A percentile compares a stretch with the other conserved stretches of the same genome.
phyloP scores from a whole-genome alignment of 2,329 filamentous ascomycete genomes.

The Emergomyces pasteurianus region DNA sequence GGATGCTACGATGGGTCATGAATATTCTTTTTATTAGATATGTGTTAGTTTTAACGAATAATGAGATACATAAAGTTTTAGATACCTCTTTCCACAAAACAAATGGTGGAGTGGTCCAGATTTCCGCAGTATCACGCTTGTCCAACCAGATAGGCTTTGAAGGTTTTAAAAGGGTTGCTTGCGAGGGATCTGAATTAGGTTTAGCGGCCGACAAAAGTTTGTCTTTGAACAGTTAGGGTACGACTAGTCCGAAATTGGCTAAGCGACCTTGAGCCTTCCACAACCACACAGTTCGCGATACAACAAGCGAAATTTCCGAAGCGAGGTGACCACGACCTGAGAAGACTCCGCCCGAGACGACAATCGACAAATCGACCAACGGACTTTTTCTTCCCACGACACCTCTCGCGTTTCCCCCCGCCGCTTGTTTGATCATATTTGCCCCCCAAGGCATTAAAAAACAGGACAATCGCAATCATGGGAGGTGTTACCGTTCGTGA shows the following conservation, averaged over 20 bases:
- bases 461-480: slow-evolving; percentile 44
- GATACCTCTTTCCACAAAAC: too few relatives aligned
- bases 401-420: slow-evolving; percentile 19
- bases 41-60: neutral
- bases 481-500: slow-evolving; percentile 56
- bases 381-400: slow-evolving; percentile 16
- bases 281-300: slow-evolving; percentile 18
- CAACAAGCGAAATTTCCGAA: slow-evolving; percentile 11
- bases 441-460: slow-evolving; percentile 3
- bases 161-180: too few relatives aligned
- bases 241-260: slow-evolving; percentile 29
- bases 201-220: neutral
- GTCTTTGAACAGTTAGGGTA: slow-evolving; percentile 21
- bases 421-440: slow-evolving; percentile 17
- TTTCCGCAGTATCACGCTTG: too few relatives aligned
- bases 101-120: too few relatives aligned
- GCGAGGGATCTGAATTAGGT: neutral
- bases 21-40: neutral
- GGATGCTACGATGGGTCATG: neutral
- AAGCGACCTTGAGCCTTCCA: slow-evolving; percentile 28
- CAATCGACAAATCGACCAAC: slow-evolving; percentile 12
- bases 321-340: slow-evolving; percentile 9
- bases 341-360: slow-evolving; percentile 21
- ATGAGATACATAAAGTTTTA: neutral
- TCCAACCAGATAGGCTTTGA: too few relatives aligned